Evolutionary conservation across 176 grass and related monocot species (phyloP).

Genomic region (Triticum timopheevii): DNA sequence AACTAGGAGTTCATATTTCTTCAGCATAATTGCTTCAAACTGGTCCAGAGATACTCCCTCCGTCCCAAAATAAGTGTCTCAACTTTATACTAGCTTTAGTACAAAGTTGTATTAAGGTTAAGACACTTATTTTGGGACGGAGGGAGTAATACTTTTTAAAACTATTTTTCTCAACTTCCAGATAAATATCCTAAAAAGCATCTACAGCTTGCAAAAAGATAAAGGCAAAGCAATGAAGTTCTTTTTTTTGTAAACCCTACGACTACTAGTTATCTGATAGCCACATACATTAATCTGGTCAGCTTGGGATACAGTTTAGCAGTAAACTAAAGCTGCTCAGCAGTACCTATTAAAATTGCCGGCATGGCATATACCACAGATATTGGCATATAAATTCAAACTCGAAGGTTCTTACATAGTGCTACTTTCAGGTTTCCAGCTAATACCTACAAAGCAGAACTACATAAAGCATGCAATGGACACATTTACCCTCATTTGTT

Average conservation of each 20-base stretch:
- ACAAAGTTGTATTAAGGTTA: too few species aligned
- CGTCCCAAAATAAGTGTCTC: too few species aligned
- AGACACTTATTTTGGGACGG: too few species aligned
- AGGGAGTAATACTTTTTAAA: not conserved
- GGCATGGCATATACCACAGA: not conserved
- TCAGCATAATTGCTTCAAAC: not conserved
- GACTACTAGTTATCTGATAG: not conserved
- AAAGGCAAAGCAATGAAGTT: not conserved
- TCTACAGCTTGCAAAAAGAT: not conserved
- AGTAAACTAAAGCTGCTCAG: not conserved
- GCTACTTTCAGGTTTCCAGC: not conserved
- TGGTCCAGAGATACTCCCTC: not conserved
- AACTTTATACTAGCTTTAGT: too few species aligned
- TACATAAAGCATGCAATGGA: slow-evolving; percentile 1
- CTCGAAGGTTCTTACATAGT: not conserved
- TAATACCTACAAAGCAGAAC: not conserved
- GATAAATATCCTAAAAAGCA: not conserved
- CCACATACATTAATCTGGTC: not conserved
- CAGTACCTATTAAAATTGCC: not conserved
- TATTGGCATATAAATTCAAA: not conserved
- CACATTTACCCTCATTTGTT: slow-evolving; percentile 79
- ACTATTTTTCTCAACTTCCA: not conserved
- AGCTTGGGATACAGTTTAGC: not conserved
- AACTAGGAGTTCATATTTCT: not conserved
- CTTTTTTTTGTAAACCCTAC: not conserved